Base-by-base conservation (phyloP, 2,329 filamentous ascomycete species). In the Trichoderma koningiopsis region DNA sequence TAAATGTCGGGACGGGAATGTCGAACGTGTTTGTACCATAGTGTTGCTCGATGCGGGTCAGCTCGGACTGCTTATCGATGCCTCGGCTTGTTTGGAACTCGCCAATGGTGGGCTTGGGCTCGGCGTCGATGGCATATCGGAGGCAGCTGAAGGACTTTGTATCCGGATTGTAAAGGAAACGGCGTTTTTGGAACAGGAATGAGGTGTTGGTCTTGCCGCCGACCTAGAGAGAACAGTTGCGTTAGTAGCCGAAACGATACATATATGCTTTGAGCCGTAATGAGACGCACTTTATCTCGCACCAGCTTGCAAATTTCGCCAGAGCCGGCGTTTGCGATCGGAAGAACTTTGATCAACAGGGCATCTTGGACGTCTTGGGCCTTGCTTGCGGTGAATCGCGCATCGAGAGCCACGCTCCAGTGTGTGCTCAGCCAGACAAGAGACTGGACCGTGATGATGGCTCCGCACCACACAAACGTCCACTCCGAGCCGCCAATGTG, bases 11-110 rank as follows among this genome's bases (percentile, higher is more conserved):
- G 14, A 99, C 94, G 7, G 96, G 96, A 64, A 99, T 99, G 77
- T 99, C 96, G 79, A 99, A 99, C 16, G 92, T 94, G 79, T 99
- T 99, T 75, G 90, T 87, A 76, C 96, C 96, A 86, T 98, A 99
- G 83, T 99, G 92, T 78, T 97, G 91, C 75, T 95, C 90, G 67
- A 97, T 84, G 70, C 89, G 88, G 69, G 91, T 88, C 70, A 97
- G 85, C 75, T 97, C 92, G n/a, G 89, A 85, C 73, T 90, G 85
- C 69, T 88, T 89, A 11, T 87, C 84, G 73, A 98, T 87, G 70
- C 96, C 96, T 76, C 88, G 88, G 10, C 89, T 93, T 71, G 88
- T 84, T 80, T 98, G 95, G 83, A 97, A 97, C 49, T 86, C 83
- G 71, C 87, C 87, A 72, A 99, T 86, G 70, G 83, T 82, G 52